Evolutionary conservation across 768 basidiomycete species (phyloP).

Genomic region (Sporobolomyces roseus): DNA sequence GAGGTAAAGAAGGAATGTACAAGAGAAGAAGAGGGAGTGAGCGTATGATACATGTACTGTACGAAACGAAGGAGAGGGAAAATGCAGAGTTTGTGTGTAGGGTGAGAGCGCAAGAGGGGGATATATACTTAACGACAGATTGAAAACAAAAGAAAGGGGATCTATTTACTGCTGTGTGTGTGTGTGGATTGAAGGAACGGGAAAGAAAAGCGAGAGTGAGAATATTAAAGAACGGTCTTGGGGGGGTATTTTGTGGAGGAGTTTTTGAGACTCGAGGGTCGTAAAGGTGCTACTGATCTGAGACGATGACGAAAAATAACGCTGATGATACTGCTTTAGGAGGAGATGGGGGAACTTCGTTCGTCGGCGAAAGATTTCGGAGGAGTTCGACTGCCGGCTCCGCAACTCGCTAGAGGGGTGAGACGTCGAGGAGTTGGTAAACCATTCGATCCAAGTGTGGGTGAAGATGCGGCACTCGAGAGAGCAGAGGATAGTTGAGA

Average conservation of each 20-base stretch:
- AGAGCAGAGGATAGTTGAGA: constrained; percentile 6
- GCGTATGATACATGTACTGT: too few relatives aligned
- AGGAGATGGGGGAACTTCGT: constrained; percentile 7
- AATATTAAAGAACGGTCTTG: too few relatives aligned
- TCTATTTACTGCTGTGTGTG: constrained; percentile 8
- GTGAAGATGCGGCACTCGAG: constrained; percentile 5
- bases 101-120: too few relatives aligned
- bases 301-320: too few relatives aligned
- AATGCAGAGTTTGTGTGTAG: too few relatives aligned
- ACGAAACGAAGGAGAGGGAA: too few relatives aligned
- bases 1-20: not conserved
- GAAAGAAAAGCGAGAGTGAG: too few relatives aligned
- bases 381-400: constrained; percentile 4
- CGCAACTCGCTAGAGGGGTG: constrained; percentile 2
- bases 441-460: constrained; percentile 12
- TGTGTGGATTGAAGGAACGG: not conserved
- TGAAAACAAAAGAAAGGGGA: constrained; percentile 4
- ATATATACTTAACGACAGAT: constrained; percentile 8
- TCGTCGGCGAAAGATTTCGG: constrained; percentile 5
- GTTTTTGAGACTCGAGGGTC: too few relatives aligned
- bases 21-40: not conserved
- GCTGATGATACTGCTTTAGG: too few relatives aligned
- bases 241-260: too few relatives aligned
- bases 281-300: too few relatives aligned
- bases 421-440: constrained; percentile 8